Percentiles rank a stretch among this genome's conserved stretches.
Evolutionary conservation across 139 green algal species (phyloP).

Genomic region (Penium margaritaceum): DNA sequence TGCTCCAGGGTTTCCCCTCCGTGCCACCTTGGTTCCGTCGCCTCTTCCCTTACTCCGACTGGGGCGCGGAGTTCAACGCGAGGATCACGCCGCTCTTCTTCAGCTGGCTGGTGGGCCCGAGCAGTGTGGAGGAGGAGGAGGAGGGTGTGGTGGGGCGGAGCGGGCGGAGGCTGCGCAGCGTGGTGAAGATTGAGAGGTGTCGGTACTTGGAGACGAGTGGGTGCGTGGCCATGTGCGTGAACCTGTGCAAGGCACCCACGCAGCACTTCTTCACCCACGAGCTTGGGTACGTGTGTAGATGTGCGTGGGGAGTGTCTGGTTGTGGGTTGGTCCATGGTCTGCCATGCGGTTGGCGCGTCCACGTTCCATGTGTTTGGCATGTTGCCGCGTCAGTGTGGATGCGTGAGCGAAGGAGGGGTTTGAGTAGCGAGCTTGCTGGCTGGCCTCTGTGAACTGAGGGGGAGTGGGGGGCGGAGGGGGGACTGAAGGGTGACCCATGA

Average conservation of each 20-base stretch:
- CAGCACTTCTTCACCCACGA: slow-evolving; percentile 53
- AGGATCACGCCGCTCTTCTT: slow-evolving; percentile 67
- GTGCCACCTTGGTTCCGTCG: slow-evolving; percentile 49
- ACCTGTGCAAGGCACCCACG: slow-evolving; percentile 53
- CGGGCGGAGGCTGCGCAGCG: slow-evolving; percentile 38
- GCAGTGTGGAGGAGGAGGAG: slow-evolving; percentile 12
- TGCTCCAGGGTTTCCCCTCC: slow-evolving; percentile 60
- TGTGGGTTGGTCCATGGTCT: too few species aligned
- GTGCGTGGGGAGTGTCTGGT: too few species aligned
- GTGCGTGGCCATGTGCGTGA: slow-evolving; percentile 49
- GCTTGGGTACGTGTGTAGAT: slow-evolving; percentile 43
- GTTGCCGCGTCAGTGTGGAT: too few species aligned
- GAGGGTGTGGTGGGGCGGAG: neutral
- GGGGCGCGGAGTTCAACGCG: slow-evolving; percentile 70
- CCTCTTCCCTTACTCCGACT: slow-evolving; percentile 65
- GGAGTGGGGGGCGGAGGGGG: too few species aligned
- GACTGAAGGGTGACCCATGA: too few species aligned
- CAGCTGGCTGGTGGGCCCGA: slow-evolving; percentile 63
- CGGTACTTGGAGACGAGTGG: slow-evolving; percentile 50
- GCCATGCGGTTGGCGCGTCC: too few species aligned
- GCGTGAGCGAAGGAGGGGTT: too few species aligned
- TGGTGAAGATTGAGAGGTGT: slow-evolving; percentile 64
- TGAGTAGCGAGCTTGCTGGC: too few species aligned
- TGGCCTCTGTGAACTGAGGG: too few species aligned
- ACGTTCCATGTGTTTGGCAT: too few species aligned